These are phyloP conservation scores for Apostasia ramifera DNA, from an alignment of 106 monocot species.

Conservation along the genomic window DNA sequence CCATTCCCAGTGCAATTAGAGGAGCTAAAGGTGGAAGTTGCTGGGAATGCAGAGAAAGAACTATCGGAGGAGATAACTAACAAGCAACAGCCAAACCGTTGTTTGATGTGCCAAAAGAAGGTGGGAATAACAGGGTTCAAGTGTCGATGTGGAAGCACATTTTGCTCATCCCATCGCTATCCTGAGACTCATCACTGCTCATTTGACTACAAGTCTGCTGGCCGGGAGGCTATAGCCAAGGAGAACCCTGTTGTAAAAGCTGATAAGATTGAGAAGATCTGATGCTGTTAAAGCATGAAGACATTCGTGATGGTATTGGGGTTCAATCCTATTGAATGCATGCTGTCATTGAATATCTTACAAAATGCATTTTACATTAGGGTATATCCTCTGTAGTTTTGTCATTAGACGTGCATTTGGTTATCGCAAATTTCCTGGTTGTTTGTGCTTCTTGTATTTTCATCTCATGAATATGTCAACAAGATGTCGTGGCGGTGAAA, in stretches of 20 bases:
- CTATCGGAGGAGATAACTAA: slow-evolving; percentile 2
- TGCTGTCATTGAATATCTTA: neutral
- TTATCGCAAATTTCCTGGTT: neutral
- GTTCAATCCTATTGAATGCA: neutral
- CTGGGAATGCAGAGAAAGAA: neutral
- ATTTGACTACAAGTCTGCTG: slow-evolving; percentile 31
- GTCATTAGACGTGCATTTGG: neutral
- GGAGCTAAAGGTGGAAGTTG: neutral
- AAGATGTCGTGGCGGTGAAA: neutral
- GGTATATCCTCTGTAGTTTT: neutral
- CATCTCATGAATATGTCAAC: neutral
- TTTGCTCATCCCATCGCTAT: slow-evolving; percentile 36
- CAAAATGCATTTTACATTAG: neutral
- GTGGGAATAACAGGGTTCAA: slow-evolving; percentile 41
- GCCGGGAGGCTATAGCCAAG: slow-evolving; percentile 11
- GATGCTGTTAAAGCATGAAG: neutral
- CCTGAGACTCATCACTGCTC: slow-evolving; percentile 24
- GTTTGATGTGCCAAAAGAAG: slow-evolving; percentile 25
- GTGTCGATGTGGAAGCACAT: slow-evolving; percentile 38
- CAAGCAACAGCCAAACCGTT: slow-evolving; percentile 19
- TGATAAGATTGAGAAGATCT: slow-evolving; percentile 16
- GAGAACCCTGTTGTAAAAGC: slow-evolving; percentile 14
- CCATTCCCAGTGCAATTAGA: neutral
- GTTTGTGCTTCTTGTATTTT: neutral
- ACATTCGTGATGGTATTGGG: neutral